Evolutionary conservation across 139 green algal genomes (phyloP), one percentile per base, ranked within the genome.

Genomic region (Coelastrella sp.): DNA sequence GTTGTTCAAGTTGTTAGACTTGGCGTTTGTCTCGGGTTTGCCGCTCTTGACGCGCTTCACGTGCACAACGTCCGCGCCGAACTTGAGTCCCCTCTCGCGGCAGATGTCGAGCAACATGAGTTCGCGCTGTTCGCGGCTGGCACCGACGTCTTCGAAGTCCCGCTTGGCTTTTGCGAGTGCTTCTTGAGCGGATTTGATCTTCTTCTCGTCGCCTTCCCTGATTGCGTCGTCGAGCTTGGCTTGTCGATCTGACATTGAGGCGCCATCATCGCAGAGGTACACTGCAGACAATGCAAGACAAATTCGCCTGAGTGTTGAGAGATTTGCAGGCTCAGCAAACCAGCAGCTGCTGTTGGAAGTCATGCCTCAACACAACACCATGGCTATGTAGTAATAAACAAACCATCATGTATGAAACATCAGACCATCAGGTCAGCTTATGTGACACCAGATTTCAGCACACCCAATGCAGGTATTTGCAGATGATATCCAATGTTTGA

Each of bases 1-100:
- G 65, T 91, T 74, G 87, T 91, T 91, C 0, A 98, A 94, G 94
- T 98, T 98, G 87, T 94, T 93, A 14, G 93, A 96, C 94, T 98
- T 98, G 79, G 96, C 96, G 74, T 98, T 98, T 89, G 96, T 96
- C 90, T 94, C 84, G 6, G 71, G 66, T 71, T 19, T 59, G 6
- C 3, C 22, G 0, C 16, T 32, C 68, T 83, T 76, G 14, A n/a
- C 22, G 3, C 68, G 68, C 68, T 76, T 76, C 4, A 76, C 68
- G 4, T 76, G 68, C 14, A 76, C 68, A 3, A 76, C 6, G 68
- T 76, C 68, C 14, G 17, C 17, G 17, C 68, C 68, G 22, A 76
- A 76, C 68, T 23, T 76, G 68, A 76, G 68, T n/a, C 17, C 17
- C 68, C 22, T 76, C 17, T 76, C 68, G 6, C 17, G 68, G 17